These are phyloP conservation scores for Fraxinus platypoda DNA, from an alignment of 305 asterid species.

Conservation along the genomic window DNA sequence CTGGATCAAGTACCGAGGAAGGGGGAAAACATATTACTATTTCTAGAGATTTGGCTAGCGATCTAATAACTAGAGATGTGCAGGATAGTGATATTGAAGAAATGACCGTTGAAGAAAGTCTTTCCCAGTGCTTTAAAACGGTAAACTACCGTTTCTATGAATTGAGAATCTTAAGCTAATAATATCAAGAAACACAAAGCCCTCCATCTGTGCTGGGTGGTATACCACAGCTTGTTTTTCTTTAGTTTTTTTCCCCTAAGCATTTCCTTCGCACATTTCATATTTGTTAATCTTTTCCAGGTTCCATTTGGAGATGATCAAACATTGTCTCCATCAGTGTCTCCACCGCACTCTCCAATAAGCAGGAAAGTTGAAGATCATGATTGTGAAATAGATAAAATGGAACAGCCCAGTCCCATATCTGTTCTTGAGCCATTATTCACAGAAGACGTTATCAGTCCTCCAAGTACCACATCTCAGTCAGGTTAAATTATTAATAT, in stretches of 20 bases:
- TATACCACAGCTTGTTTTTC: neutral
- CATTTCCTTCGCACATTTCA: slow-evolving; percentile 12
- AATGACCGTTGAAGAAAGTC: slow-evolving; percentile 35
- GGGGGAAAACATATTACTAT: slow-evolving; percentile 27
- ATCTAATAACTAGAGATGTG: slow-evolving; percentile 30
- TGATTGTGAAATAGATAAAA: slow-evolving; percentile 41
- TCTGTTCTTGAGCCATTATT: slow-evolving; percentile 87
- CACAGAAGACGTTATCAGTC: slow-evolving; percentile 76
- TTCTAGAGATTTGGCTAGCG: slow-evolving; percentile 26
- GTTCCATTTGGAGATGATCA: slow-evolving; percentile 41
- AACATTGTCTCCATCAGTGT: slow-evolving; percentile 32
- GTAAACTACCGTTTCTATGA: slow-evolving; percentile 36
- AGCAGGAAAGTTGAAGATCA: slow-evolving; percentile 38
- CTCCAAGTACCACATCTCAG: slow-evolving; percentile 53
- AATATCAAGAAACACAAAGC: neutral
- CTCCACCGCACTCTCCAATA: slow-evolving; percentile 39
- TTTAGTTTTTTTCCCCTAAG: neutral
- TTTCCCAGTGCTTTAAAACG: slow-evolving; percentile 27
- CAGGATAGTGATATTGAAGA: slow-evolving; percentile 34
- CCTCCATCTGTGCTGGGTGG: neutral
- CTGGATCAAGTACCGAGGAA: slow-evolving; percentile 31
- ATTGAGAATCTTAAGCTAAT: neutral
- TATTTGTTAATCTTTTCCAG: slow-evolving; percentile 36
- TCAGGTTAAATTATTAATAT: slow-evolving; percentile 52
- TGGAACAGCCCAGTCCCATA: slow-evolving; percentile 82